Percentiles rank a stretch among this genome's conserved stretches.
Evolutionary conservation across 2,329 filamentous ascomycete genomes (phyloP).

Genomic region (Zasmidium citrigriseum): DNA sequence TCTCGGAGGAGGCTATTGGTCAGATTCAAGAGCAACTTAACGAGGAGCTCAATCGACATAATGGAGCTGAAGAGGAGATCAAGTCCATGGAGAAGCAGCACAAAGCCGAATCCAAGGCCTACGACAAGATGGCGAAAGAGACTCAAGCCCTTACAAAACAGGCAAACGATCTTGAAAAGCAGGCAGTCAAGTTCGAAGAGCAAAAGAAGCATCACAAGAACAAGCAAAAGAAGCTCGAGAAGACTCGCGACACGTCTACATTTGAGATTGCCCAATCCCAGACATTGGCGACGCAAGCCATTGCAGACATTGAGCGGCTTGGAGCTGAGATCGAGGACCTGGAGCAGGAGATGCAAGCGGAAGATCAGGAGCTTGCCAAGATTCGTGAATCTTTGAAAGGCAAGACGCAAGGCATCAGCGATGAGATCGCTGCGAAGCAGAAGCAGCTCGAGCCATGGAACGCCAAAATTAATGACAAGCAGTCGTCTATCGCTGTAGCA

Average conservation of each 20-base stretch:
- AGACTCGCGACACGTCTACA: constrained; percentile 76
- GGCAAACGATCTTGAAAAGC: constrained; percentile 90
- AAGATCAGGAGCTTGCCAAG: constrained; percentile 78
- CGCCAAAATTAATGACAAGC: constrained; percentile 94
- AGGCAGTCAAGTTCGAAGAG: constrained; percentile 95
- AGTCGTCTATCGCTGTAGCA: constrained; percentile 89
- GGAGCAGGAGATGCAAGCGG: constrained; percentile 72
- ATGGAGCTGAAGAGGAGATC: constrained; percentile 86
- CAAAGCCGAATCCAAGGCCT: constrained; percentile 78
- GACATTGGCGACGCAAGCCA: constrained; percentile 75
- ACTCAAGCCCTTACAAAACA: constrained; percentile 80
- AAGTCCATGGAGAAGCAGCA: constrained; percentile 85
- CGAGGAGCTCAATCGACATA: constrained; percentile 85
- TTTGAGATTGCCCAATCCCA: constrained; percentile 73
- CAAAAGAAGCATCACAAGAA: constrained; percentile 90
- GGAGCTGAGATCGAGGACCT: constrained; percentile 72
- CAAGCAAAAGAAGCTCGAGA: constrained; percentile 95
- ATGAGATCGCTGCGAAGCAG: constrained; percentile 88
- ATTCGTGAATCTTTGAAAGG: constrained; percentile 89
- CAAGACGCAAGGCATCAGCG: constrained; percentile 92
- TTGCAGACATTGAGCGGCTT: constrained; percentile 75
- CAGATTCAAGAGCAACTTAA: constrained; percentile 88
- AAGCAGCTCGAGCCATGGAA: constrained; percentile 95
- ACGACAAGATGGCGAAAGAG: constrained; percentile 78
- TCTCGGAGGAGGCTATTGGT: constrained; percentile 85